Percentiles rank a stretch among this genome's conserved stretches.
Evolutionary conservation across 139 green algal species (phyloP).

Genomic region (Picochlorum sp.): DNA sequence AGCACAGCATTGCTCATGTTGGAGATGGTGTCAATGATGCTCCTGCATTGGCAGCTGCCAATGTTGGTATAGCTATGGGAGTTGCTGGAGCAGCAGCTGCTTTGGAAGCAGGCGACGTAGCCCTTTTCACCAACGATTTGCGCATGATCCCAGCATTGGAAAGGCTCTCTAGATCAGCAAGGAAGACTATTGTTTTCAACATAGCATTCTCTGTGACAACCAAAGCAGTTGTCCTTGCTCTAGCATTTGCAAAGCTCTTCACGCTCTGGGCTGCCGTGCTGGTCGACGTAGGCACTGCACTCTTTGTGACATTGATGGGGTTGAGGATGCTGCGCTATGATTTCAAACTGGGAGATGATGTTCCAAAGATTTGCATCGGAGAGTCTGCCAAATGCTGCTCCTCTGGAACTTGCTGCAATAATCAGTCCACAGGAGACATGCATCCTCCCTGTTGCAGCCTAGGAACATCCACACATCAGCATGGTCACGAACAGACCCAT

Average conservation of each 20-base stretch:
- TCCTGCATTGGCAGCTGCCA: slow-evolving; percentile 84
- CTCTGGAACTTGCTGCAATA: no score
- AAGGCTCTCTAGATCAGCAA: slow-evolving; percentile 23
- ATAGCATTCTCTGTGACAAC: slow-evolving; percentile 37
- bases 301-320: slow-evolving; percentile 50
- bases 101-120: slow-evolving; percentile 61
- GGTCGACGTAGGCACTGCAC: slow-evolving; percentile 46
- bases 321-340: slow-evolving; percentile 28
- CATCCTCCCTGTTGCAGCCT: no score
- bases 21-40: slow-evolving; percentile 97
- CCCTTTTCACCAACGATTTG: slow-evolving; percentile 64
- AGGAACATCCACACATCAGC: no score
- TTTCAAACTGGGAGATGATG: slow-evolving; percentile 4
- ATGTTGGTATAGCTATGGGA: slow-evolving; percentile 88
- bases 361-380: no score
- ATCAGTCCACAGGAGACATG: no score
- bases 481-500: no score
- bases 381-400: no score
- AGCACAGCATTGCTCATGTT: slow-evolving; percentile 79
- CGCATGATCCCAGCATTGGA: slow-evolving; percentile 32
- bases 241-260: slow-evolving; percentile 33
- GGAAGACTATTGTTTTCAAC: slow-evolving; percentile 42
- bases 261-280: slow-evolving; percentile 51
- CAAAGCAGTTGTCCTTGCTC: slow-evolving; percentile 39
- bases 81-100: slow-evolving; percentile 45